Percentiles rank a stretch among this genome's conserved stretches.
Evolutionary conservation across 2,329 filamentous ascomycete species (phyloP).

Genomic region (Penicillium sp.): DNA sequence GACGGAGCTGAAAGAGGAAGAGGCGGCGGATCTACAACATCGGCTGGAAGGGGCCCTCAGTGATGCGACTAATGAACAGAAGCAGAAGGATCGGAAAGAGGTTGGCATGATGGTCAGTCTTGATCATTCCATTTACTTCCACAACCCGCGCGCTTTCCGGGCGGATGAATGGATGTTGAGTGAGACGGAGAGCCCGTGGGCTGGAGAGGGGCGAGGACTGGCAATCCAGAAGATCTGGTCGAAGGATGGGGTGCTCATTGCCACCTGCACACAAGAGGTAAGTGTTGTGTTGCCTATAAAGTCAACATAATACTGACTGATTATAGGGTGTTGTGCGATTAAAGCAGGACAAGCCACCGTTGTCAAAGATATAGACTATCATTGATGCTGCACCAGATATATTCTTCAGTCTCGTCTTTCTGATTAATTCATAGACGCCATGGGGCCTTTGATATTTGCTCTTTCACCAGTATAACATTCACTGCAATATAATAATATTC

Average conservation of each 20-base stretch:
- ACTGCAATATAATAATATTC: too few species aligned
- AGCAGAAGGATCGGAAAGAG: constrained; percentile 29
- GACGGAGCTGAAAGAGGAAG: constrained; percentile 41
- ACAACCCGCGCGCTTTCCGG: constrained; percentile 44
- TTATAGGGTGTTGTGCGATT: too few species aligned
- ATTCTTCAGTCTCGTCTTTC: too few species aligned
- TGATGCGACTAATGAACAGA: constrained; percentile 21
- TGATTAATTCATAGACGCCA: too few species aligned
- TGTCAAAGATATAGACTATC: neutral
- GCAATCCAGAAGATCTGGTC: constrained; percentile 48
- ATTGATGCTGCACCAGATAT: too few species aligned
- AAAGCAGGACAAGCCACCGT: too few species aligned
- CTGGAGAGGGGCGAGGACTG: constrained; percentile 46
- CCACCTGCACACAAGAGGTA: constrained; percentile 49
- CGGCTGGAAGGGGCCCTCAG: constrained; percentile 32
- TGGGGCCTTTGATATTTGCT: too few species aligned
- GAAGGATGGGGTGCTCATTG: constrained; percentile 45
- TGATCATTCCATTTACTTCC: constrained; percentile 50
- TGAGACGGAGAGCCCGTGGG: constrained; percentile 49
- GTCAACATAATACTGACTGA: neutral
- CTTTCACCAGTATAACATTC: too few species aligned
- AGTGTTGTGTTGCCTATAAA: constrained; percentile 18
- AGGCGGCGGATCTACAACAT: constrained; percentile 36
- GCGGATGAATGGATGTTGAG: constrained; percentile 49
- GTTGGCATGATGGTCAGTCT: constrained; percentile 50